Evolutionary conservation across 2,329 filamentous ascomycete genomes (phyloP).

Genomic region (Trichoderma sp.): DNA sequence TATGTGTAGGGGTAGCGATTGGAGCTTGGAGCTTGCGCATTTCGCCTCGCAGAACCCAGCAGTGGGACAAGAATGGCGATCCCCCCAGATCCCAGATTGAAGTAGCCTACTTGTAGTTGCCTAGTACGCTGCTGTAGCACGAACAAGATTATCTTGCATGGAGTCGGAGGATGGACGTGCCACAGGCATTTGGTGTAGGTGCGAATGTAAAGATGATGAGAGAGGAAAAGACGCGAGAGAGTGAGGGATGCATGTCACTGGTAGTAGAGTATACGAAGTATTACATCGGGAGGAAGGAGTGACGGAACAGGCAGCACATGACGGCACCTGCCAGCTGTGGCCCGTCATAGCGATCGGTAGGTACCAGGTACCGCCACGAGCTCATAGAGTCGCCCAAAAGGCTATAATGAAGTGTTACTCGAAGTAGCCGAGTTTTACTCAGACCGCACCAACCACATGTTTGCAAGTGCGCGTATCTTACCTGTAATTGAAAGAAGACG

Average conservation of each 20-base stretch:
- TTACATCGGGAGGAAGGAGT: not conserved
- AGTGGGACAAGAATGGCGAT: not conserved
- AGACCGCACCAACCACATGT: no score
- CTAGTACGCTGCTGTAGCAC: not conserved
- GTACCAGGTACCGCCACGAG: not conserved
- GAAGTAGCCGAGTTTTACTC: not conserved
- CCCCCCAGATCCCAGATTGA: constrained; percentile 7
- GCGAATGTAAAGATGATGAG: not conserved
- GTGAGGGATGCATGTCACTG: not conserved
- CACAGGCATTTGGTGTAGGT: not conserved
- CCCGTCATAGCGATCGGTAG: not conserved
- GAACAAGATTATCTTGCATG: not conserved
- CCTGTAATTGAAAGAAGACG: not conserved
- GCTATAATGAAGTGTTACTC: not conserved
- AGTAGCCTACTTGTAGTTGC: not conserved
- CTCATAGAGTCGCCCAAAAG: not conserved
- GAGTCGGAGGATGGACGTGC: not conserved
- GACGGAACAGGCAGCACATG: not conserved
- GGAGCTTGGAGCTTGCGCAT: not conserved
- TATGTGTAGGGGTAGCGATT: not conserved
- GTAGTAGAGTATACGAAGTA: not conserved
- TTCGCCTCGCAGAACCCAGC: not conserved
- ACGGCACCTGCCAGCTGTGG: not conserved
- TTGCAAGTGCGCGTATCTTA: no score
- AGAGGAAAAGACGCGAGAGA: not conserved